Base-by-base conservation (phyloP, 192 early-diverging fungal species). In the Chytriomyces sp. region DNA sequence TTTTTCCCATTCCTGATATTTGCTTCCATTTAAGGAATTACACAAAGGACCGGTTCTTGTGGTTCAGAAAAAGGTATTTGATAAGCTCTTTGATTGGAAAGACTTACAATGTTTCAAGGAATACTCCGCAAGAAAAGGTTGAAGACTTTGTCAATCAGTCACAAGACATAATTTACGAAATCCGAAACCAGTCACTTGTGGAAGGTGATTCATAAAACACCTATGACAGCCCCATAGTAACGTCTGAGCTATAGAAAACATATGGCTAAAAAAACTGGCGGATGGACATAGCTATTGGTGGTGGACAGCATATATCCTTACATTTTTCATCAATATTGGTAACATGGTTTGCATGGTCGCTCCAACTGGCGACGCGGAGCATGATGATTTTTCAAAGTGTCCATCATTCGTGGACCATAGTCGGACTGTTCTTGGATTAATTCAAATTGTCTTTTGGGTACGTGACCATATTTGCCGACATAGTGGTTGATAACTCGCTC, bases 1-100 rank as follows among this genome's bases (percentile, higher is more conserved):
- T 79, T 2, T 79, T 77, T 44, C 78, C 78, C 10, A 79, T 79
- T 73, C 78, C 78, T 22, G 76, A 60, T 7, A 73, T 79, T 34
- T 79, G 78, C 57, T 72, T 57, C 22, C 39, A 77, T 36, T 2
- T 79, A 3, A 56, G 70, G 32, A 38, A 53, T 22, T 77, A 79
- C 30, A 67, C 78, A 17, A 77, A 75, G 59, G 36, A 53, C 26
- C 36, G 71, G 12, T 79, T 79, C 39, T 57, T 79, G 26, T 77
- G 68, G 75, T 65, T 68, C 55, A 52, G 72, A 34, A 78, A 79
- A 57, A 37, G 77, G 72, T 72, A 32, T 1, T 56, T 67, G 28
- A 26, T 28, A 8, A 33, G 52, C 12, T 17, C 30, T 14, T 68
- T n/a, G 25, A 44, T 40, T 32, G n/a, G n/a, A n/a, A n/a, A n/a